Conservation (phyloP, 192 early-diverging fungal genomes). For the Coemansia reversa region DNA sequence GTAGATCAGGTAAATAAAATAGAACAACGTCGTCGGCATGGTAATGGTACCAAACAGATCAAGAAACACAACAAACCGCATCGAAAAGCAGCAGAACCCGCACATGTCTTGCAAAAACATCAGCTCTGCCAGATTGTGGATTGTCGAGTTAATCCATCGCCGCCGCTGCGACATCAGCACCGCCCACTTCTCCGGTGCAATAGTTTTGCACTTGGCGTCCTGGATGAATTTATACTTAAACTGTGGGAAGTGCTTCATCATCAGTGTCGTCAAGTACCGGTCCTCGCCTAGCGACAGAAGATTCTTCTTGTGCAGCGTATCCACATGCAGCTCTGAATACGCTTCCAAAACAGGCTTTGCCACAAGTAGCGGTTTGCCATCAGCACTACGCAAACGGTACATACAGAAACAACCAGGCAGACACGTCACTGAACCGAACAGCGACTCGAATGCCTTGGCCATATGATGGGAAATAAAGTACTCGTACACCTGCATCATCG, state of each 20-base stretch:
- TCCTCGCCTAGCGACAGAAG: conserved; percentile 95
- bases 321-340: conserved; percentile 89
- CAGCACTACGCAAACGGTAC: conserved; percentile 71
- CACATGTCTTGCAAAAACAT: conserved; percentile 82
- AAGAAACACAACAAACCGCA: conserved; percentile 95
- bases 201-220: conserved; percentile 87
- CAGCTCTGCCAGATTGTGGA: conserved; percentile 96
- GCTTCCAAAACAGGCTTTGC: conserved; percentile 77
- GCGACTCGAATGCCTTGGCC: conserved; percentile 77
- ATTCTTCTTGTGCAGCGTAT: conserved; percentile 98
- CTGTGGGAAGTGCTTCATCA: conserved; percentile 97
- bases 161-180: conserved; percentile 93
- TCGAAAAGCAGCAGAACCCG: conserved; percentile 96
- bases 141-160: conserved; percentile 98
- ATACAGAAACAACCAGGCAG: conserved; percentile 89
- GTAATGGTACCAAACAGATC: conserved; percentile 87
- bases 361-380: conserved; percentile 75
- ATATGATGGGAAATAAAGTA: conserved; percentile 94
- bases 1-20: conserved; percentile 78
- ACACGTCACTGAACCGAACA: conserved; percentile 58
- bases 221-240: conserved; percentile 91
- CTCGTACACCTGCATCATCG: conserved; percentile 98
- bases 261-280: conserved; percentile 93
- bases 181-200: conserved; percentile 86
- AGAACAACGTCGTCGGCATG: conserved; percentile 79